These are phyloP conservation scores for Kluyveromyces dobzhanskii DNA, from an alignment of 805 yeast genomes.

Conservation along the genomic window DNA sequence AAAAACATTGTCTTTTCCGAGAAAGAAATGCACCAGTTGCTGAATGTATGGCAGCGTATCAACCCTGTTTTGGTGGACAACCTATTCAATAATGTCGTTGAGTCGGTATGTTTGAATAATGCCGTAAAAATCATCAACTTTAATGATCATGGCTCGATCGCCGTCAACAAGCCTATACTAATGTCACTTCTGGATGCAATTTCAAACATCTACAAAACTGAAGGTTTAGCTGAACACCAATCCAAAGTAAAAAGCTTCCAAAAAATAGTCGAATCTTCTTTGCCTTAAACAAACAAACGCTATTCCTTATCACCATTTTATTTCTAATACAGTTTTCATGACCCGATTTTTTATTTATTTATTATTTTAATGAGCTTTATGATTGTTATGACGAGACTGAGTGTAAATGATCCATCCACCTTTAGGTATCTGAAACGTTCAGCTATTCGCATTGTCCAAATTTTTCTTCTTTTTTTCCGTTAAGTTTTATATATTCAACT, in stretches of 20 bases:
- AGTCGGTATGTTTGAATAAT: constrained; percentile 22
- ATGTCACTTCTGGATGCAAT: constrained; percentile 8
- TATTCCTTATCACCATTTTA: too few relatives aligned
- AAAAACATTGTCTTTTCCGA: constrained; percentile 14
- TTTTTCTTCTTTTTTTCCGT: too few relatives aligned
- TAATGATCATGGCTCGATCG: constrained; percentile 14
- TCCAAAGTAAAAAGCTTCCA: constrained; percentile 13
- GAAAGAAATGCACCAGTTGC: constrained; percentile 14
- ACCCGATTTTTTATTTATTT: not conserved
- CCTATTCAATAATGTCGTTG: constrained; percentile 26
- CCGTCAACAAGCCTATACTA: constrained; percentile 12
- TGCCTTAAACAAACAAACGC: not conserved
- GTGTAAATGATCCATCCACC: not conserved
- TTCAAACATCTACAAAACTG: constrained; percentile 9
- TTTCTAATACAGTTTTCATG: too few relatives aligned
- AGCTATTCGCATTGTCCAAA: too few relatives aligned
- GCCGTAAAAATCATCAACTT: constrained; percentile 12
- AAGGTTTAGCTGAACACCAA: constrained; percentile 11
- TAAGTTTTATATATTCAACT: too few relatives aligned
- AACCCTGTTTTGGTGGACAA: constrained; percentile 16
- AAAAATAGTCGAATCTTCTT: constrained; percentile 1
- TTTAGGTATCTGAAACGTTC: too few relatives aligned
- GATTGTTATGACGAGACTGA: not conserved
- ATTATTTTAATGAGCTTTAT: not conserved
- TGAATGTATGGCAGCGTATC: constrained; percentile 18